Percentiles rank a stretch among this genome's conserved stretches.
These are phyloP conservation scores for Citropsis articulata DNA, from an alignment of 345 rosid genomes.

Conservation along the genomic window DNA sequence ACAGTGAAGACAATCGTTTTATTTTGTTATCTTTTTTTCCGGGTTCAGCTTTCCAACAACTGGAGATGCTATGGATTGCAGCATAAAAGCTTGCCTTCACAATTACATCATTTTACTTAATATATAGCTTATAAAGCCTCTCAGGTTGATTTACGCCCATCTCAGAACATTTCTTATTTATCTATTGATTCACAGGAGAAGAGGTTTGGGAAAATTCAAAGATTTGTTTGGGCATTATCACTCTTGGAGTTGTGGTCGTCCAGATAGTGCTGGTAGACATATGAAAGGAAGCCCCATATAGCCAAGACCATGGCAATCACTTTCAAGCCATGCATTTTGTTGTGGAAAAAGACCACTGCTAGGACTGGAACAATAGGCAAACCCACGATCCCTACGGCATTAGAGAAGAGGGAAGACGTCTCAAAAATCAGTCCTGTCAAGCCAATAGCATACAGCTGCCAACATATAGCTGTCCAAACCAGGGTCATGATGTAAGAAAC, in stretches of 20 bases:
- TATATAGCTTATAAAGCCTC: neutral
- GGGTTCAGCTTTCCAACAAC: neutral
- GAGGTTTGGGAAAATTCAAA: neutral
- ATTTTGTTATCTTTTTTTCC: neutral
- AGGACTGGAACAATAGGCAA: slow-evolving; percentile 56
- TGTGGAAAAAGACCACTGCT: slow-evolving; percentile 62
- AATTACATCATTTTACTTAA: neutral
- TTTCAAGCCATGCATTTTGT: slow-evolving; percentile 66
- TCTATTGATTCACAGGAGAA: neutral
- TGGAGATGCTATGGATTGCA: neutral
- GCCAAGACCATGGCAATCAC: slow-evolving; percentile 62
- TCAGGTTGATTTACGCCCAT: neutral
- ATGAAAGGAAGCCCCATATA: slow-evolving; percentile 61
- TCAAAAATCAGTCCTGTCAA: slow-evolving; percentile 49
- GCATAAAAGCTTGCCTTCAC: neutral
- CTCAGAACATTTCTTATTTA: neutral
- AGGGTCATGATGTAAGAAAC: slow-evolving; percentile 38
- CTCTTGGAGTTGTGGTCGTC: slow-evolving; percentile 13
- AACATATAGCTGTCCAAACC: slow-evolving; percentile 33
- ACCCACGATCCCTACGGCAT: slow-evolving; percentile 38
- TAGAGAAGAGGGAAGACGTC: slow-evolving; percentile 59
- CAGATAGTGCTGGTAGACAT: slow-evolving; percentile 36
- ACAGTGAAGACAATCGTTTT: neutral
- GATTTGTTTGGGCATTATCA: neutral
- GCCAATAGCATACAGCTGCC: slow-evolving; percentile 39